Base-by-base conservation (phyloP, 805 yeast genomes). In the Saccharomyces eubayanus region DNA sequence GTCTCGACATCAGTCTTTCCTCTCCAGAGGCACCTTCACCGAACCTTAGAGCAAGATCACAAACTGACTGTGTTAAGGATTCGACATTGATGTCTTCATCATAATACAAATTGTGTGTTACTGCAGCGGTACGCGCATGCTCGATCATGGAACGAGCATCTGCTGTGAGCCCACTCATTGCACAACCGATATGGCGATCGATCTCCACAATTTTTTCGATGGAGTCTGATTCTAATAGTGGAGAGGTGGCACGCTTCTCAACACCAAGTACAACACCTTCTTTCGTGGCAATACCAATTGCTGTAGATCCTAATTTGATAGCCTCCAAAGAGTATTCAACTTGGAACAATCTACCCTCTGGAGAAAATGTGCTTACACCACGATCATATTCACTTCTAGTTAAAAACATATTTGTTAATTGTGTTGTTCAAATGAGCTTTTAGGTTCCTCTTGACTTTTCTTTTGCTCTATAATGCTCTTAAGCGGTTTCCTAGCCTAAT, bases 361-460 rank as follows among this genome's bases (percentile, higher is more conserved):
- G 99, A 1, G 98, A 91, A 72, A 95, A 94, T 8, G 99, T 95
- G 66, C 95, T 87, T 50, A 94, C 99, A 59, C 99, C 99, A 72
- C 99, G 87, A 70, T 94, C 99, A 72, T 94, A 94, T 77, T 94
- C 99, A 74, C 96, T 87, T 84, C 99, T 87, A n/a, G 99, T 94
- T 62, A 94, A 80, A 74, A 94, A 94, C 99, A 94, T 94, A 29
- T 36, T 48, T 31, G 24, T 31, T 50, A 21, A 28, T 40, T 46
- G 45, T n/a, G 8, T 36, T 36, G 10, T 6, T 1, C 21, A 36
- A 36, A 6, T 36, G 43, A 11, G n/a, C 14, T 31, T 31, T 31
- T 31, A 31, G n/a, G 20, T n/a, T 31, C 41, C n/a, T 31, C 14
- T n/a, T 14, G 41, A 14, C 11, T 36, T 36, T 24, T 16, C 16